phyloP scores from a whole-genome alignment of 768 basidiomycete genomes.

The Paxillus involutus region DNA sequence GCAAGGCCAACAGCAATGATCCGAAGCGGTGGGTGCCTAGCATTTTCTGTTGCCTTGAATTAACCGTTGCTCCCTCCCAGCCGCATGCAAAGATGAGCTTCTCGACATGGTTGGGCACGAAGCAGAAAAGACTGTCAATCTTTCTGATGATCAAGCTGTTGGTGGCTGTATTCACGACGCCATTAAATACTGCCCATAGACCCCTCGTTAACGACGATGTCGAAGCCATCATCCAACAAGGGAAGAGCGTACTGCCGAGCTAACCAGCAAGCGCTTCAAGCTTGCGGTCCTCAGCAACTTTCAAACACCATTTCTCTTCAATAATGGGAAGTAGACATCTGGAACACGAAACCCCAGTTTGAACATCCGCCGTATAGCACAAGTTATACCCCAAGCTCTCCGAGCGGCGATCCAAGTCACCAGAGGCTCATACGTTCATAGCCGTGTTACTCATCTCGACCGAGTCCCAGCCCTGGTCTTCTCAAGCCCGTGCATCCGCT shows the following conservation, averaged over 20 bases:
- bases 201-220: slow-evolving; percentile 85
- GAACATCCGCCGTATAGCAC: slow-evolving; percentile 42
- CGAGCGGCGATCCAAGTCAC: no score
- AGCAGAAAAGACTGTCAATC: slow-evolving; percentile 93
- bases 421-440: no score
- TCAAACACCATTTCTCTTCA: slow-evolving; percentile 88
- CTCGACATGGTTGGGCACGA: slow-evolving; percentile 98
- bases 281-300: slow-evolving; percentile 96
- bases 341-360: no score
- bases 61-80: slow-evolving; percentile 35
- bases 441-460: no score
- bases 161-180: background rate
- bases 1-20: slow-evolving; percentile 81
- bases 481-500: no score
- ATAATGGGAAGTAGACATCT: no score
- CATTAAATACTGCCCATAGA: slow-evolving; percentile 27
- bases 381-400: no score
- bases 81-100: slow-evolving; percentile 92
- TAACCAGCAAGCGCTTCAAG: slow-evolving; percentile 93
- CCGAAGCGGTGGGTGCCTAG: slow-evolving; percentile 56
- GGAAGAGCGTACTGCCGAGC: slow-evolving; percentile 87
- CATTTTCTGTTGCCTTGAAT: background rate
- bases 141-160: slow-evolving; percentile 60
- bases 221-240: slow-evolving; percentile 87
- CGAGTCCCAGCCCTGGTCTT: no score